phyloP scores from a whole-genome alignment of 108 stramenopile genomes.

The Pseudonitzschia multiseries region DNA sequence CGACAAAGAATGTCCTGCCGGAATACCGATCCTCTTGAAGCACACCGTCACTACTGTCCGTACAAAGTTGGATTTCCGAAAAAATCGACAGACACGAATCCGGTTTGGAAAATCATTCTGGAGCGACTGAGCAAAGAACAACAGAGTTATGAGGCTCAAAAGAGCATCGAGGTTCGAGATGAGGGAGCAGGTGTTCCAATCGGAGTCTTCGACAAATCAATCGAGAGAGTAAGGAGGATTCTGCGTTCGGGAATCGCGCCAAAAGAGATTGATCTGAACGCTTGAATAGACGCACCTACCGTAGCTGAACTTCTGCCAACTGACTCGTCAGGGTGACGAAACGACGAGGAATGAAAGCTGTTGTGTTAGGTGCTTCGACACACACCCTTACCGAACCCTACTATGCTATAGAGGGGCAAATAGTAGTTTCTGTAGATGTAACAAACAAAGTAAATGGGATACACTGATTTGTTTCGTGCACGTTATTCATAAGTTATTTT shows the following conservation, averaged over 20 bases:
- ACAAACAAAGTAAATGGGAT: background rate
- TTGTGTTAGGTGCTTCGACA: too few relatives aligned
- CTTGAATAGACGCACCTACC: background rate
- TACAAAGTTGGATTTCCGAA: conserved; percentile 33
- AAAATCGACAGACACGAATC: conserved; percentile 1
- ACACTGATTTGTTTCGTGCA: background rate
- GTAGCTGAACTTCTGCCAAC: too few relatives aligned
- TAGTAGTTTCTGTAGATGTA: background rate
- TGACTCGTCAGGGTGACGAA: too few relatives aligned
- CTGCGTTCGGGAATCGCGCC: conserved; percentile 27
- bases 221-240: conserved; percentile 23
- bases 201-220: conserved; percentile 11
- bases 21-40: conserved; percentile 15
- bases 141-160: background rate
- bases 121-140: conserved; percentile 14
- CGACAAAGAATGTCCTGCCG: conserved; percentile 12
- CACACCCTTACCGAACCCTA: background rate
- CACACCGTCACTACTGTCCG: conserved; percentile 43
- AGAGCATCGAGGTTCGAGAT: background rate
- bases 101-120: conserved; percentile 34
- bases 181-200: background rate
- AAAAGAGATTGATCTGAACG: background rate
- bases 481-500: background rate
- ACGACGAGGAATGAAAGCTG: too few relatives aligned
- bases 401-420: background rate